phyloP scores from a whole-genome alignment of 75 land plant species.

The Cryptomeria japonica region DNA sequence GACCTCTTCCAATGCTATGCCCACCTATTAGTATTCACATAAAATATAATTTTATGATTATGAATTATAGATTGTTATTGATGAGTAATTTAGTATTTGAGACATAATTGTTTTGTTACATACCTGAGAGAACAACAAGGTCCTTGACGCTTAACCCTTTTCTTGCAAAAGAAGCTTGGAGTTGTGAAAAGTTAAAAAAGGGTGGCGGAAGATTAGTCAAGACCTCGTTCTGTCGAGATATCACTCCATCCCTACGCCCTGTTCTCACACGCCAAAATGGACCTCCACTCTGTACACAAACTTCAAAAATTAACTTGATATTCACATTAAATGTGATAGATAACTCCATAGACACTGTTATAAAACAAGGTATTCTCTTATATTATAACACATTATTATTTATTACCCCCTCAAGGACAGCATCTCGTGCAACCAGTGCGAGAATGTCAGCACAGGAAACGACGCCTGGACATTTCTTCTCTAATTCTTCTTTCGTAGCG shows the following conservation, averaged over 20 bases:
- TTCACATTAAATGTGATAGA: too few relatives aligned
- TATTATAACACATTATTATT: too few relatives aligned
- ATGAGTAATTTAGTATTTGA: too few relatives aligned
- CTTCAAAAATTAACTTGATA: too few relatives aligned
- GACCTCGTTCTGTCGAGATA: conserved; percentile 25
- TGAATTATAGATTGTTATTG: too few relatives aligned
- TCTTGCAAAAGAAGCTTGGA: conserved; percentile 18
- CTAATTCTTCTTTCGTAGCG: not conserved
- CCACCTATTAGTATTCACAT: too few relatives aligned
- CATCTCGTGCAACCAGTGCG: conserved; percentile 1
- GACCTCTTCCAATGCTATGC: conserved; percentile 55
- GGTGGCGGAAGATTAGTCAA: conserved; percentile 28
- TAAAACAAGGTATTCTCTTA: too few relatives aligned
- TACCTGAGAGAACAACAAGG: conserved; percentile 27
- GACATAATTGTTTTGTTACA: too few relatives aligned
- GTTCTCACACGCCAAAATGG: conserved; percentile 34
- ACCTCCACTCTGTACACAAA: not conserved
- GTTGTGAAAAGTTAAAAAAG: conserved; percentile 14
- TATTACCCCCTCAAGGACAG: not conserved
- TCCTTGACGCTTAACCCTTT: conserved; percentile 28
- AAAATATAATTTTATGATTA: too few relatives aligned
- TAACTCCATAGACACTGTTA: too few relatives aligned
- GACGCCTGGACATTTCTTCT: not conserved
- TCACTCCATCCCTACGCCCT: conserved; percentile 41
- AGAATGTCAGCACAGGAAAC: conserved; percentile 4